Conservation (phyloP, 2,329 filamentous ascomycete genomes). For the Fusarium proliferatum region DNA sequence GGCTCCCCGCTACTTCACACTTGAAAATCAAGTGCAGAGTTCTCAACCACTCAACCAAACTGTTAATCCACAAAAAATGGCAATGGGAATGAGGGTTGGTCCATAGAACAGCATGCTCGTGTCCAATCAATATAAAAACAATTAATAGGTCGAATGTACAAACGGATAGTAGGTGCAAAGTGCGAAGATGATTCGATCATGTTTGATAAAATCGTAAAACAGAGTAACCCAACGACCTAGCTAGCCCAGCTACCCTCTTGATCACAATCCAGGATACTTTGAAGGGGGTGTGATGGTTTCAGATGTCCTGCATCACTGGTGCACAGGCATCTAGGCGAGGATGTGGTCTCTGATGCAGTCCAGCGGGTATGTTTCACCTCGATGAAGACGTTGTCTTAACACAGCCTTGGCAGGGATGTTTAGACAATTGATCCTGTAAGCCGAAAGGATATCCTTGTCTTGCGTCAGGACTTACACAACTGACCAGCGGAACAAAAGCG, state of each 20-base stretch:
- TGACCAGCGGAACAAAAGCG: slow-evolving; percentile 22
- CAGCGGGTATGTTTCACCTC: slow-evolving; percentile 63
- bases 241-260: slow-evolving; percentile 15
- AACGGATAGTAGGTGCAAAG: not conserved
- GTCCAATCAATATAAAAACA: slow-evolving; percentile 23
- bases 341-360: slow-evolving; percentile 55
- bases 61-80: not conserved
- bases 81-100: slow-evolving; percentile 2
- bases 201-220: slow-evolving; percentile 17
- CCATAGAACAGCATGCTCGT: slow-evolving; percentile 18
- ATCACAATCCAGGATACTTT: slow-evolving; percentile 14
- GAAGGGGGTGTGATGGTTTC: slow-evolving; percentile 40
- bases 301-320: slow-evolving; percentile 49
- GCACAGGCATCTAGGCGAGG: slow-evolving; percentile 47
- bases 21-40: not conserved
- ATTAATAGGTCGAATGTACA: not conserved
- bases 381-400: slow-evolving; percentile 46
- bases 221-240: slow-evolving; percentile 10
- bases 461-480: slow-evolving; percentile 25
- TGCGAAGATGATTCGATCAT: slow-evolving; percentile 34
- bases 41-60: not conserved
- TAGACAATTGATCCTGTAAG: slow-evolving; percentile 35
- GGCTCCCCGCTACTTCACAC: not conserved
- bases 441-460: slow-evolving; percentile 33
- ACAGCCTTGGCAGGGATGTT: slow-evolving; percentile 42